Conservation (phyloP, 2,329 filamentous ascomycete genomes). For the Colletotrichum godetiae region DNA sequence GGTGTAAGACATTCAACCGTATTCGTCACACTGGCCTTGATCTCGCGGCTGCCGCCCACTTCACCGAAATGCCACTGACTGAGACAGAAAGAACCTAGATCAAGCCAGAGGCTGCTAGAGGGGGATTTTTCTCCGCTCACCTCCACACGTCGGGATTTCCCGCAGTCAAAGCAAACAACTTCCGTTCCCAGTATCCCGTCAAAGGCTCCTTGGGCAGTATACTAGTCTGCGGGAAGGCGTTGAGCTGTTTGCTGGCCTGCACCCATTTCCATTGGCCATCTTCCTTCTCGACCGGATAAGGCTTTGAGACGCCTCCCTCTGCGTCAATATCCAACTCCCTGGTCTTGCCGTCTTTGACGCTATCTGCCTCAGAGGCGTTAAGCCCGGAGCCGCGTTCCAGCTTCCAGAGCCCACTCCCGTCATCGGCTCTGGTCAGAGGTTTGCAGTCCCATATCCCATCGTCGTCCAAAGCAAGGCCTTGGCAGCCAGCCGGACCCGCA, state of each 20-base stretch:
- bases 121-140: conserved; percentile 8
- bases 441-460: conserved; percentile 56
- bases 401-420: conserved; percentile 52
- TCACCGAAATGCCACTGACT: neutral
- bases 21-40: neutral
- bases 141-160: conserved; percentile 54
- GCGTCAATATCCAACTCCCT: conserved; percentile 44
- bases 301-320: conserved; percentile 30
- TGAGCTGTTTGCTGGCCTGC: conserved; percentile 55
- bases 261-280: conserved; percentile 63
- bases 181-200: conserved; percentile 60
- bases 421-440: conserved; percentile 45
- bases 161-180: conserved; percentile 56
- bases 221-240: conserved; percentile 49
- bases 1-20: neutral
- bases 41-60: neutral
- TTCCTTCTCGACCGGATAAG: conserved; percentile 39
- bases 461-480: conserved; percentile 62
- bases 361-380: conserved; percentile 44
- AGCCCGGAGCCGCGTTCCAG: conserved; percentile 46
- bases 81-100: conserved; percentile 2
- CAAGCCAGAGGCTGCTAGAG: neutral
- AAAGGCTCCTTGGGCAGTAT: conserved; percentile 64
- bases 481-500: conserved; percentile 62
- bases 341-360: conserved; percentile 44